Evolutionary conservation across 2,329 filamentous ascomycete species (phyloP), one percentile per base, ranked within the genome.

Genomic region (Plenodomus lindquistii): DNA sequence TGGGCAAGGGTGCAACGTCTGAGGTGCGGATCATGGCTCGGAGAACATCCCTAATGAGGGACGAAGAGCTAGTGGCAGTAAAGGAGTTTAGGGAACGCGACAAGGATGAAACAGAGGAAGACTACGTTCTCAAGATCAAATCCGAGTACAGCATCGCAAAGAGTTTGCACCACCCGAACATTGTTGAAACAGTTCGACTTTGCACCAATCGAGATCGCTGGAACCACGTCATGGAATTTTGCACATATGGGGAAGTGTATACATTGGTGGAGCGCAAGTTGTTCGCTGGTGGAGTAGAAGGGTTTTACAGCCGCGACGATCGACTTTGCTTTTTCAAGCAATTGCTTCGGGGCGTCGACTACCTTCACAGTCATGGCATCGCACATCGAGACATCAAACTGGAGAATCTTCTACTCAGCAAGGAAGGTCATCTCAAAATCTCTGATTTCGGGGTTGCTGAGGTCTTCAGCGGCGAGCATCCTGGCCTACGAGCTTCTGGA

Each of bases 201-300:
- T 94, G 90, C 75, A 73, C 82, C 13, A 81, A 91, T 59, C 82
- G 85, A 59, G 84, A 83, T 24, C 85, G 87, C 34, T 95, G 89
- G 88, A 92, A 91, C 69, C 89, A 95, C 69, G 89, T 96, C 46
- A 96, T 96, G 91, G 90, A 96, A 69, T 95, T 89, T 70, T 96
- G 91, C 75, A 81, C 84, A 2, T 84, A 90, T 59, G 91, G 91
- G 38, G 91, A 96, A 65, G 76, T 96, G 5, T 93, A 88, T 69
- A 79, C 80, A 53, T 76, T 96, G 11, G 86, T 95, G 34, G 82
- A 86, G 56, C 87, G 68, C 18, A 72, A 71, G 35, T 55, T 73
- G n/a, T 75, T 75, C 44, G 67, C 86, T 68, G 82, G 82, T 27
- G 62, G 61, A 2, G 47, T 55, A 1, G 86, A 87, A 19, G 67